Base-by-base conservation (phyloP, 2,329 filamentous ascomycete genomes). In the Aspergillus floridensis region DNA sequence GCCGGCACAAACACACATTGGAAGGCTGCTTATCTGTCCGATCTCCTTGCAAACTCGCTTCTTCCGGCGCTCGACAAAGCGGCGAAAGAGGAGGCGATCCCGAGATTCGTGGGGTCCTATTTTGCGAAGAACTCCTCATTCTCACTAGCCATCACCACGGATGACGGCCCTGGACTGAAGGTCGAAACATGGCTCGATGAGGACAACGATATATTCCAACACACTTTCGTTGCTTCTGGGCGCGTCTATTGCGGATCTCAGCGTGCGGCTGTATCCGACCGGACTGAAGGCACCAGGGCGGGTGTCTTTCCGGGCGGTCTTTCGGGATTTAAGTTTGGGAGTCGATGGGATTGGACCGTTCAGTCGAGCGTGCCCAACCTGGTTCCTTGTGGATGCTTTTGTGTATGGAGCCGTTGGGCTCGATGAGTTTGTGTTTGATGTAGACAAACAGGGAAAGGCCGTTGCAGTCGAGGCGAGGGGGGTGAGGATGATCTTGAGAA, bases 181-280 rank as follows among this genome's bases (percentile, higher is more conserved):
- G 53, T 70, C 11, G 56, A 57, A 1, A 51, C 32, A 8, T 71
- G 68, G 68, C 59, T 57, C 4, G 68, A 53, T 54, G 62, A 69
- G 29, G 62, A 59, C 1, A 62, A 53, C 1, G 51, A 69, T 31
- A 65, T 71, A 59, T 47, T 68, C 5, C 5, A 22, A 59, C 5
- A 54, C 61, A 3, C 12, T 67, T 3, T 56, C 59, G 31, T n/a
- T 22, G 1, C 16, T 69, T 16, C n/a, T 56, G 12, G 38, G 52
- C n/a, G 8, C 24, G 2, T 6, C 26, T 1, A 31, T 58, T 2
- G 29, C 22, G 2, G 55, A 65, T 55, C 51, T 69, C 2, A 62
- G 59, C 32, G 61, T 69, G 26, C 69, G 66, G 3, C 48, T 68
- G n/a, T 70, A 70, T 53, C 68, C 65, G 3, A 70, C 63, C 14